Base-by-base conservation (phyloP, 192 early-diverging fungal species). In the Chytriomyces sp. region DNA sequence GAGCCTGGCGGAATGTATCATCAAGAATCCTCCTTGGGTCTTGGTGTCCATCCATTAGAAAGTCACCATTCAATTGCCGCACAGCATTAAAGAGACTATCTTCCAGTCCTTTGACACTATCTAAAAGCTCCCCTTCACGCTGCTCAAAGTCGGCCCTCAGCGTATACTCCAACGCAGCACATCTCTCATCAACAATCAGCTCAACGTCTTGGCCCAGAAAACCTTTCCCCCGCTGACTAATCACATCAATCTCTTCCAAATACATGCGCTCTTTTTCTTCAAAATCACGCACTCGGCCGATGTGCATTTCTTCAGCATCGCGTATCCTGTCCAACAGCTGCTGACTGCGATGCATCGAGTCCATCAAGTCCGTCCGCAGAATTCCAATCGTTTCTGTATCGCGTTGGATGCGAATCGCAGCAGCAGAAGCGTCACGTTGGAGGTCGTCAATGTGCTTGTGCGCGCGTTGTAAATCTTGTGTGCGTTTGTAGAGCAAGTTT, bases 31-130 rank as follows among this genome's bases (percentile, higher is more conserved):
- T 11, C 13, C 73, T 57, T 6, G 48, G 63, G 18, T 50, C 35
- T n/a, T 26, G 59, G 18, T 16, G 13, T 45, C 10, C 44, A 24
- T 20, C 67, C 11, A 16, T 23, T 47, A 44, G 5, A 8, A 13
- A 18, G 8, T 45, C 49, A 6, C 18, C 20, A 73, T 62, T 73
- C 61, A 73, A 73, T 20, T 73, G n/a, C 59, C 61, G 13, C 10
- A 13, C 73, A 62, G 35, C 73, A 20, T 66, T 18, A 26, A 75
- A 48, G n/a, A 75, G 35, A 11, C 62, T 28, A 20, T 64, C 62
- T 28, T 75, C 73, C 23, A 75, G 24, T n/a, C 23, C 10, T 23
- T 44, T 11, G 5, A 65, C 24, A 24, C 43, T 28, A 7, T 66
- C 73, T 16, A 13, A 24, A 7, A 64, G 47, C 62, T 50, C 62